phyloP scores from a whole-genome alignment of 2,329 filamentous ascomycete genomes.

The Penicillium sp. region DNA sequence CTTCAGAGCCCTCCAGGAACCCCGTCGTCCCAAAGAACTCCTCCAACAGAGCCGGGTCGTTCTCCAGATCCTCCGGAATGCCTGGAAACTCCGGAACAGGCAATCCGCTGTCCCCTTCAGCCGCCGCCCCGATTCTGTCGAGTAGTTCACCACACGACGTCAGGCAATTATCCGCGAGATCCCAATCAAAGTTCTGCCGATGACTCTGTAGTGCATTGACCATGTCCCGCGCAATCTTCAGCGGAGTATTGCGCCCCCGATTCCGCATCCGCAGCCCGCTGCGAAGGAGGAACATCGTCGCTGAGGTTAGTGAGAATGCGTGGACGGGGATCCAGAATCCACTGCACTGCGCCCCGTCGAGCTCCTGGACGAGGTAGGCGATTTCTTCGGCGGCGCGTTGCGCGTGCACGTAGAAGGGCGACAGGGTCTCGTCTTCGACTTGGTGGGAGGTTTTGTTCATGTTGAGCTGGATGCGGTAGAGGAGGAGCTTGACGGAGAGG shows the following conservation, averaged over 20 bases:
- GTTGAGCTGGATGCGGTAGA: constrained; percentile 55
- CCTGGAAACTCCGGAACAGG: background rate
- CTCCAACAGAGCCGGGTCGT: constrained; percentile 1
- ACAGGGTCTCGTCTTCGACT: constrained; percentile 24
- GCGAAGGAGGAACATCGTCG: constrained; percentile 57
- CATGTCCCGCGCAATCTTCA: constrained; percentile 52
- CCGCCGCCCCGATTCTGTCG: constrained; percentile 40
- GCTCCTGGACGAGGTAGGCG: constrained; percentile 53
- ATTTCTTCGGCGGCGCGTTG: constrained; percentile 56
- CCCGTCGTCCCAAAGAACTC: constrained; percentile 2
- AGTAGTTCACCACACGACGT: constrained; percentile 55
- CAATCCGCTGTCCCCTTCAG: background rate
- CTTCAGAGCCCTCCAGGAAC: constrained; percentile 1
- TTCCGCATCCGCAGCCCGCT: constrained; percentile 53
- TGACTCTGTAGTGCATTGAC: constrained; percentile 47
- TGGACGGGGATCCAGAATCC: constrained; percentile 59
- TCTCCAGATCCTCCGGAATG: background rate
- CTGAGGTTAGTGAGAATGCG: constrained; percentile 55
- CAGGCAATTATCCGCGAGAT: constrained; percentile 57
- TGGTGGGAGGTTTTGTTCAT: constrained; percentile 31
- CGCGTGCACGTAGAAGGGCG: constrained; percentile 46
- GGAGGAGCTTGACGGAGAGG: constrained; percentile 53
- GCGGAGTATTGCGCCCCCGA: constrained; percentile 33
- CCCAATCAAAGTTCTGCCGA: constrained; percentile 51
- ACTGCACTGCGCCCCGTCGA: constrained; percentile 49